Percentiles rank a stretch among this genome's conserved stretches.
phyloP scores from a whole-genome alignment of 2,329 filamentous ascomycete species.

The Diaporthe sp. region DNA sequence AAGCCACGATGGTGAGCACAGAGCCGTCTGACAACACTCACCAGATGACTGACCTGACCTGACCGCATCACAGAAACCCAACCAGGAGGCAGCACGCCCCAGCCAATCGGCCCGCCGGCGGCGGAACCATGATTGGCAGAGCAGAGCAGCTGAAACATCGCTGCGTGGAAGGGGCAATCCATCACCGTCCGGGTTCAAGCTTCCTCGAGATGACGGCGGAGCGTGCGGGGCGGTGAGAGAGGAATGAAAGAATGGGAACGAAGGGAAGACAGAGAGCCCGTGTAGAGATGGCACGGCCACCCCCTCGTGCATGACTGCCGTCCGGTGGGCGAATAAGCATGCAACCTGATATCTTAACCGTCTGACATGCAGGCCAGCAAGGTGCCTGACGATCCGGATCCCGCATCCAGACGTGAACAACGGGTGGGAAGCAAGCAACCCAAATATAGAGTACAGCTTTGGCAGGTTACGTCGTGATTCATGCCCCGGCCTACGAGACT shows the following conservation, averaged over 20 bases:
- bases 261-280: background rate
- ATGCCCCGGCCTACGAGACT: background rate
- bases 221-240: background rate
- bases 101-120: slow-evolving; percentile 10
- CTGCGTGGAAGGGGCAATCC: background rate
- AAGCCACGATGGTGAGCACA: background rate
- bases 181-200: slow-evolving; percentile 3
- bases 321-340: slow-evolving; percentile 10
- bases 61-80: background rate
- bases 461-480: background rate
- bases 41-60: background rate
- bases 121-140: background rate
- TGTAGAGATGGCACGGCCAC: background rate
- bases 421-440: background rate
- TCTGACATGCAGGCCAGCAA: slow-evolving; percentile 5
- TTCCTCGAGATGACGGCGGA: slow-evolving; percentile 17
- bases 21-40: background rate
- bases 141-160: background rate
- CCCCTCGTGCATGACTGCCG: background rate
- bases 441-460: slow-evolving; percentile 18
- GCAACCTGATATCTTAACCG: background rate
- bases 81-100: background rate
- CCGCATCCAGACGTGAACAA: background rate
- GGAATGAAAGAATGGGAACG: background rate
- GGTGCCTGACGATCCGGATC: slow-evolving; percentile 19